Conservation (phyloP, 129 eudicot genomes). For the Deinandra increscens region DNA sequence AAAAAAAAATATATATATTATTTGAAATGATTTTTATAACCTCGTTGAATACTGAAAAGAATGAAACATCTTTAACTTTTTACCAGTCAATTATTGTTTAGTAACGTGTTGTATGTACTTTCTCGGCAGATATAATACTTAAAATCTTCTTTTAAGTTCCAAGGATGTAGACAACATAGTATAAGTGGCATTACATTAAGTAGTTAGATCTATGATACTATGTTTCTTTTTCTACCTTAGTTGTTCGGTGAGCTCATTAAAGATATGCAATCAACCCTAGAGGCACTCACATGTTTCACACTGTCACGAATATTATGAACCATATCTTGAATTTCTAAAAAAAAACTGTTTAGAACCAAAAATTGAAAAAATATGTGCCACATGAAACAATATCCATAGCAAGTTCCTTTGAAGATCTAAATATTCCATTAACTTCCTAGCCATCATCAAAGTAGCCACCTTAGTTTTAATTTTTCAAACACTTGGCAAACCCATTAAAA, state of each 20-base stretch:
- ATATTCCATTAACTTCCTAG: neutral
- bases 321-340: neutral
- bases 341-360: neutral
- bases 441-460: too few species aligned
- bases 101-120: neutral
- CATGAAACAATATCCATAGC: conserved; percentile 3
- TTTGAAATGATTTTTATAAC: neutral
- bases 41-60: neutral
- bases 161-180: neutral
- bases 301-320: conserved; percentile 9
- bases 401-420: conserved; percentile 3
- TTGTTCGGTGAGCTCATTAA: neutral
- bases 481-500: too few species aligned
- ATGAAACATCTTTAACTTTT: neutral
- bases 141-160: neutral
- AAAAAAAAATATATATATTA: too few species aligned
- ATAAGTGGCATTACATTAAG: neutral
- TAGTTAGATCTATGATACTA: neutral
- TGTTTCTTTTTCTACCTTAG: neutral
- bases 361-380: conserved; percentile 10
- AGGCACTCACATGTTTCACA: conserved; percentile 3
- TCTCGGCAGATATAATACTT: neutral
- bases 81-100: neutral
- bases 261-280: neutral
- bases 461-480: too few species aligned